Percentiles rank a stretch among this genome's conserved stretches.
phyloP scores from a whole-genome alignment of 345 rosid genomes.

The Erysimum cheiranthoides region DNA sequence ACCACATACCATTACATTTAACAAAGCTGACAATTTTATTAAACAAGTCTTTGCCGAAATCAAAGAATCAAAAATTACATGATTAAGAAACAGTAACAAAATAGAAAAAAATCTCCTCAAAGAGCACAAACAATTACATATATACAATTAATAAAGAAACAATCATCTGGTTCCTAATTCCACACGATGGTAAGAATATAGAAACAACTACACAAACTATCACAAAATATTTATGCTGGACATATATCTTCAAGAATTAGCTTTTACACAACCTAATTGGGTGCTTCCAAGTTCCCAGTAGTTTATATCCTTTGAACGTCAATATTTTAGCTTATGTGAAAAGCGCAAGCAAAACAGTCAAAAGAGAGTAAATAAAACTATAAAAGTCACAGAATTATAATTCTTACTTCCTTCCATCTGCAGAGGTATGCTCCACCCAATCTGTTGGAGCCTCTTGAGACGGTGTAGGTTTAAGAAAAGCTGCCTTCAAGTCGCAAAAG shows the following conservation, averaged over 20 bases:
- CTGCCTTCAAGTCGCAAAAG: conserved; percentile 36
- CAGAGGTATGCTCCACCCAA: conserved; percentile 88
- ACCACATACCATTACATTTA: conserved; percentile 2
- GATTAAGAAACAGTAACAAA: neutral
- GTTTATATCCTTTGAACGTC: neutral
- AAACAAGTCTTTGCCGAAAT: neutral
- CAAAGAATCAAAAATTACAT: conserved; percentile 13
- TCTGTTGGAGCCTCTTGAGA: conserved; percentile 56
- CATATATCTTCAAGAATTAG: neutral
- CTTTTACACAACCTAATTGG: neutral
- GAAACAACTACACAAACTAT: neutral
- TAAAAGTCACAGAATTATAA: conserved; percentile 8
- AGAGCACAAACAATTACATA: neutral
- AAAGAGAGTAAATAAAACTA: conserved; percentile 1
- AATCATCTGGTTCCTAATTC: neutral
- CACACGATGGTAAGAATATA: neutral
- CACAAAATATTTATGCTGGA: neutral
- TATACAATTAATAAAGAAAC: neutral
- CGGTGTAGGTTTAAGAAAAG: conserved; percentile 46
- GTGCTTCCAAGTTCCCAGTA: neutral
- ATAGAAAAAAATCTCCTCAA: neutral
- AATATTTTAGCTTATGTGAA: conserved; percentile 26
- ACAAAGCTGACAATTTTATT: neutral
- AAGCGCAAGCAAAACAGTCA: conserved; percentile 16
- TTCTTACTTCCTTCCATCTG: conserved; percentile 81